Percentiles rank a stretch among this genome's conserved stretches.
phyloP scores from a whole-genome alignment of 2,329 filamentous ascomycete species.

The Nannizzia gypsea region DNA sequence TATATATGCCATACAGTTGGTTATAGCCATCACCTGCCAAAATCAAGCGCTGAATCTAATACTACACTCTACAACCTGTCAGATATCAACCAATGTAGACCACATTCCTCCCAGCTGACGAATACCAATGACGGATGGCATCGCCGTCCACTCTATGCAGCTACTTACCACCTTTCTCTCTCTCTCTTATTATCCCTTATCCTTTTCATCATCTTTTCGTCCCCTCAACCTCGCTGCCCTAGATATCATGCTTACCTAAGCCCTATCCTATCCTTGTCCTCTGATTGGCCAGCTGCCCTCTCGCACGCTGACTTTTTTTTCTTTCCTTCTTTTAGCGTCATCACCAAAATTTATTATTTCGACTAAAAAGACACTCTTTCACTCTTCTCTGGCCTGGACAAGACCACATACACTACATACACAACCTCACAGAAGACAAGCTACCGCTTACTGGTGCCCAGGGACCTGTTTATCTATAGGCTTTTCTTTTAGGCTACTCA shows the following conservation, averaged over 20 bases:
- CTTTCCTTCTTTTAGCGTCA: constrained; percentile 13
- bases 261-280: not conserved
- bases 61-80: too few species aligned
- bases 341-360: constrained; percentile 16
- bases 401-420: constrained; percentile 7
- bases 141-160: too few species aligned
- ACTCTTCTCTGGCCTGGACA: constrained; percentile 12
- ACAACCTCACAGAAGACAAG: constrained; percentile 14
- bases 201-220: not conserved
- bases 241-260: not conserved
- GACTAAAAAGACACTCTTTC: constrained; percentile 10
- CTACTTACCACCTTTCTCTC: not conserved
- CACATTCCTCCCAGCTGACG: too few species aligned
- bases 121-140: too few species aligned
- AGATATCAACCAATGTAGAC: too few species aligned
- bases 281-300: constrained; percentile 9
- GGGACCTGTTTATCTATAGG: constrained; percentile 18
- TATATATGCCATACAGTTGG: too few species aligned
- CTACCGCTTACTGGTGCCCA: constrained; percentile 13
- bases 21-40: too few species aligned
- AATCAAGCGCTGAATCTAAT: too few species aligned
- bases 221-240: not conserved
- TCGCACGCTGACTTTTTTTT: constrained; percentile 12
- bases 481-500: constrained; percentile 19
- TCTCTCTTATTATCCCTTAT: not conserved